Evolutionary conservation across 805 yeast species (phyloP).

Genomic region (Jamesozyma spencerorum): DNA sequence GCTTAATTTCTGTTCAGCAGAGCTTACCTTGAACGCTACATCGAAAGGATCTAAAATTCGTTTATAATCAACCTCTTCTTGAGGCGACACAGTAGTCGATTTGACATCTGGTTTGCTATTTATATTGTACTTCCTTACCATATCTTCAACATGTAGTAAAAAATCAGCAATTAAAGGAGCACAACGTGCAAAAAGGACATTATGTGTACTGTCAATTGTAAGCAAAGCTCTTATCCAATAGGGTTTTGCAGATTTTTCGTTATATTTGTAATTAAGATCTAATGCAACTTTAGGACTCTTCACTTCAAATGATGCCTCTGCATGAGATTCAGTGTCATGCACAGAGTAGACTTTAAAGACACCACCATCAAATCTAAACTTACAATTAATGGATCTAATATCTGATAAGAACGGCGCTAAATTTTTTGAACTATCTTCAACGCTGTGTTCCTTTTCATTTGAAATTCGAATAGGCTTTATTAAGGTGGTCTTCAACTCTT

Average conservation of each 20-base stretch:
- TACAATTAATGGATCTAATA: constrained; percentile 38
- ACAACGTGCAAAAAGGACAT: constrained; percentile 60
- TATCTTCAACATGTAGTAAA: constrained; percentile 38
- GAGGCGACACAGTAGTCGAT: neutral
- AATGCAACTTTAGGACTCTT: constrained; percentile 69
- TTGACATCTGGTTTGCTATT: constrained; percentile 4
- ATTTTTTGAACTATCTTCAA: constrained; percentile 1
- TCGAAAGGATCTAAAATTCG: constrained; percentile 47
- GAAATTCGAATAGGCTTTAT: constrained; percentile 4
- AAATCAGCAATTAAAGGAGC: constrained; percentile 69
- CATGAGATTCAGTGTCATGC: constrained; percentile 34
- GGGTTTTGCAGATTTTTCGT: constrained; percentile 8
- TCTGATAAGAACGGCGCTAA: constrained; percentile 19
- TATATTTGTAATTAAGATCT: constrained; percentile 40
- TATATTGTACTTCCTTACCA: constrained; percentile 33
- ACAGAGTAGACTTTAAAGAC: constrained; percentile 36
- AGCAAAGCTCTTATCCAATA: constrained; percentile 25
- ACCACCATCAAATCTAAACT: constrained; percentile 62
- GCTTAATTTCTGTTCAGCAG: constrained; percentile 65
- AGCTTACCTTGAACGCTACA: constrained; percentile 49
- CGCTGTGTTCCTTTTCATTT: constrained; percentile 1
- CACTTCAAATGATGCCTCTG: constrained; percentile 45
- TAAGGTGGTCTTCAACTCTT: constrained; percentile 22
- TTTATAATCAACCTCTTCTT: constrained; percentile 31
- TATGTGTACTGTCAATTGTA: constrained; percentile 47